Conservation (phyloP, 1,284 basidiomycete genomes). For the Rhodotorula glutinis region DNA sequence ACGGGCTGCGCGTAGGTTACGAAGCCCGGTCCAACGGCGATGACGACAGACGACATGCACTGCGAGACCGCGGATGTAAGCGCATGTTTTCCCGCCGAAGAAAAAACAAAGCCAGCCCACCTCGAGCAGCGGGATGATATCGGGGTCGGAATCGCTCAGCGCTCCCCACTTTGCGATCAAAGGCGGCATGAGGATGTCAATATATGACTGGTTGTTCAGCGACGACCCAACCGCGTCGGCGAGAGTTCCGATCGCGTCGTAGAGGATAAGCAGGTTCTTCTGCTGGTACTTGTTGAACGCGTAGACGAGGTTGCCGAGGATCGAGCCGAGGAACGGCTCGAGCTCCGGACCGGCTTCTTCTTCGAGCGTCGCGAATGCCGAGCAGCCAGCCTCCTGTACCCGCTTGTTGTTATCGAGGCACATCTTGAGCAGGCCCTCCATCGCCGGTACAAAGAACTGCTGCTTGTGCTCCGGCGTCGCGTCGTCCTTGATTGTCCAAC, state of each 20-base stretch:
- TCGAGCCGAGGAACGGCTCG: conserved; percentile 89
- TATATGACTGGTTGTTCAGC: conserved; percentile 77
- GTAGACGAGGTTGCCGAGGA: conserved; percentile 88
- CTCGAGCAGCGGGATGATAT: conserved; percentile 90
- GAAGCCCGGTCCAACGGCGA: conserved; percentile 92
- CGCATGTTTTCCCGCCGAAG: background rate
- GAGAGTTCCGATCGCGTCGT: conserved; percentile 95
- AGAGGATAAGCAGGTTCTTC: conserved; percentile 97
- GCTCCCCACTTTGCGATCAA: conserved; percentile 85
- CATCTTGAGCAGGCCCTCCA: conserved; percentile 96
- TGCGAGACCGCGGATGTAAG: conserved; percentile 47
- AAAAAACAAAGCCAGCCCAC: conserved; percentile 53
- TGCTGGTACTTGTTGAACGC: conserved; percentile 99
- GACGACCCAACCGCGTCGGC: conserved; percentile 92
- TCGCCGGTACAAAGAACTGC: conserved; percentile 88
- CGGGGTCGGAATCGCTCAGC: conserved; percentile 83
- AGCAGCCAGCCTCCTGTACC: conserved; percentile 98
- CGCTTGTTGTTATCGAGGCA: conserved; percentile 99
- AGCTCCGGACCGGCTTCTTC: conserved; percentile 92
- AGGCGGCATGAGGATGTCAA: conserved; percentile 95
- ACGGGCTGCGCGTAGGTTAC: conserved; percentile 83
- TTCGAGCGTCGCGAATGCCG: conserved; percentile 96
- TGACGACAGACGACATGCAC: conserved; percentile 96
- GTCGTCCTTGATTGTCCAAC: conserved; percentile 82
- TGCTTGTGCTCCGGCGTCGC: conserved; percentile 80